Base-by-base conservation (phyloP, 108 stramenopile genomes). In the Phaeodactylum tricornutum region DNA sequence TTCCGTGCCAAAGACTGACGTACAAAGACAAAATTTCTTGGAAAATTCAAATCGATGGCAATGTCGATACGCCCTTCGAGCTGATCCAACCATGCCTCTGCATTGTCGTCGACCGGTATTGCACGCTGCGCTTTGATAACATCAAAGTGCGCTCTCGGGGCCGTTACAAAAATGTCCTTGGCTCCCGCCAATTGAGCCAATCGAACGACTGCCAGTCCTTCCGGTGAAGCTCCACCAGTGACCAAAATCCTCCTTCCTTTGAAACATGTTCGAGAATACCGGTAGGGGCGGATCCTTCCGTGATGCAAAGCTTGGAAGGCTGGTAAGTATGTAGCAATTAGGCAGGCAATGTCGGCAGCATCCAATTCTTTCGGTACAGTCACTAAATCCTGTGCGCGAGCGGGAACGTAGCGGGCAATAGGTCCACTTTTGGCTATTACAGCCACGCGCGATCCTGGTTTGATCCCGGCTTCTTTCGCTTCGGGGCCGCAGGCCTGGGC, bases 271-370 rank as follows among this genome's bases (percentile, higher is more conserved):
- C 15, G 29, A 6, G 48, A 51, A 28, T 56, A 62, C 5, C 65
- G 47, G 43, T 43, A 42, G 26, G 43, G 31, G 1, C 51, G 60
- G 24, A 30, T 35, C 23, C 49, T n/a, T 23, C 71, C 64, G 34
- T 66, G 64, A 39, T 67, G 53, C 30, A 68, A 42, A 31, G 62
- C 58, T 20, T 34, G 50, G 48, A 73, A 67, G 8, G 72, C 66
- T 0, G 66, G 62, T 11, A 67, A 17, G 30, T 57, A 68, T 3
- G 57, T 64, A 5, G 66, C 58, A 12, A 67, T 28, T 0, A 67
- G 35, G 8, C 43, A 29, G 14, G 53, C 57, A 8, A 58, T 47
- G 28, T 73, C 66, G n/a, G 53, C 61, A 3, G 43, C 14, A 42
- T 68, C 66, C 9, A 73, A 17, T 2, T 46, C 17, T 11, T 53